phyloP scores from a whole-genome alignment of 169 alveolate species.

The Plasmodium sp. region DNA sequence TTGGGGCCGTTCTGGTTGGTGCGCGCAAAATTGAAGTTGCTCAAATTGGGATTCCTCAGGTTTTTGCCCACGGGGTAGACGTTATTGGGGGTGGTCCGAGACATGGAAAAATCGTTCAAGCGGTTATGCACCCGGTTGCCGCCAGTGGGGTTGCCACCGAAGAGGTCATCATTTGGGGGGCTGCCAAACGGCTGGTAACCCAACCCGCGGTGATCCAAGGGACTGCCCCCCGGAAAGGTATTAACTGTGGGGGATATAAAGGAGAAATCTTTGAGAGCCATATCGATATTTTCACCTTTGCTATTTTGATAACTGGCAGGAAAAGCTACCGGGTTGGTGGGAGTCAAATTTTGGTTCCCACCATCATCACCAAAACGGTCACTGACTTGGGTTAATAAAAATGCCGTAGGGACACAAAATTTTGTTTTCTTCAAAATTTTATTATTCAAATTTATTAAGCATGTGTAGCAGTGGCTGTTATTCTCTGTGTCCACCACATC shows the following conservation, averaged over 20 bases:
- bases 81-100: not conserved
- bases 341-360: not conserved
- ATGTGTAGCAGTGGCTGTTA: conserved; percentile 1
- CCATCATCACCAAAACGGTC: not conserved
- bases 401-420: conserved; percentile 29
- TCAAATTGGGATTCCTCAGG: not conserved
- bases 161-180: not conserved
- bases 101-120: not conserved
- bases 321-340: not conserved
- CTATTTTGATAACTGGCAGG: not conserved
- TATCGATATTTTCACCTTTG: not conserved
- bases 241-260: not conserved
- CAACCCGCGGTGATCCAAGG: not conserved
- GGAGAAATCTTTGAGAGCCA: not conserved
- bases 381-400: conserved; percentile 14
- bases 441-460: conserved; percentile 55
- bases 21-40: conserved; percentile 1
- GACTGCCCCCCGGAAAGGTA: not conserved
- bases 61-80: not conserved
- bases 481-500: conserved; percentile 16
- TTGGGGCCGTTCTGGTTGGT: not conserved
- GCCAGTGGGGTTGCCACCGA: not conserved
- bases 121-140: not conserved
- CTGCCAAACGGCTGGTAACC: not conserved
- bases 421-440: conserved; percentile 22